Evolutionary conservation across 306 rosid species (phyloP), one percentile per base, ranked within the genome.

Genomic region (Purshia tridentata): DNA sequence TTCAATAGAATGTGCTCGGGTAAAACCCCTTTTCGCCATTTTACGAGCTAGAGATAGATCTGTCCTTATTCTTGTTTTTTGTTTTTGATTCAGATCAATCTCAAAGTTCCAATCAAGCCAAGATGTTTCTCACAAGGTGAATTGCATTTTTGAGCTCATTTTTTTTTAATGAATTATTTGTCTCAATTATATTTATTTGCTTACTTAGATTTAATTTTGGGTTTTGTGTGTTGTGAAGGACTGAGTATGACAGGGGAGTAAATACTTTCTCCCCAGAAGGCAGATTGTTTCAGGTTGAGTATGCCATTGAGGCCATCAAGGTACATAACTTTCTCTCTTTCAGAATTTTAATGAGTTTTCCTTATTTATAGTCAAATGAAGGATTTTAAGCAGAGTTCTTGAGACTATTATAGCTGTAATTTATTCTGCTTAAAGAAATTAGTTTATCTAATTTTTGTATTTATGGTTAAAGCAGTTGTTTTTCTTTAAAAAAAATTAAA

Each of bases 211-310:
- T 14, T 73, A 12, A 8, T 57, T 70, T 57, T 52, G 60, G 37
- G 46, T 44, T 58, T 23, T 14, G 50, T 6, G 44, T 22, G 12
- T 37, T 73, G 64, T 73, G 72, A 66, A 94, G 99, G 85, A 94
- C 99, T 40, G 97, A 94, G 88, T 94, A 94, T 86, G 99, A 94
- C 82, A 87, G 97, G 73, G 99, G 97, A 70, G 99, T 94, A 48
- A 94, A 94, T 79, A 94, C 99, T 37, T 94, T 94, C 82, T 94
- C 99, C 46, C 99, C 97, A 0, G 99, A 94, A 84, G 97, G 99
- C 6, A 89, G 97, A 65, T 82, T 94, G 79, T 94, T 94, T 82
- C 99, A 94, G 86, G 99, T 94, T 72, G 99, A 94, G 81, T 91
- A 94, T 86, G 99, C 99, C 67, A 94, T 94, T 15, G 97, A 94